phyloP scores from a whole-genome alignment of 768 basidiomycete genomes.

The Boletus vermiculosoides region DNA sequence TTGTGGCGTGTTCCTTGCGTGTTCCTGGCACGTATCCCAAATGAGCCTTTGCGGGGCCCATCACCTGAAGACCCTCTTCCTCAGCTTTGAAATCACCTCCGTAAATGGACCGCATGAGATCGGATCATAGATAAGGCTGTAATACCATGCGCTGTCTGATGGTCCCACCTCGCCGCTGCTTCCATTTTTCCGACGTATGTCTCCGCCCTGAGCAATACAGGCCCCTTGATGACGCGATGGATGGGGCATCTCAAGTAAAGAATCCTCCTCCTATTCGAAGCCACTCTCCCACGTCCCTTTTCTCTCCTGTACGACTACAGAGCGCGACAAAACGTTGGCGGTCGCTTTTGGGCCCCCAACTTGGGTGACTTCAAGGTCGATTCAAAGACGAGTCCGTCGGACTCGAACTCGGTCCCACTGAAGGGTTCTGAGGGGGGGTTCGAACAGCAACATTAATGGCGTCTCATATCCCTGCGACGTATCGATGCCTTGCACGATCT shows the following conservation, averaged over 20 bases:
- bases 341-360: no score
- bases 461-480: constrained; percentile 31
- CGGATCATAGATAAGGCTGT: constrained; percentile 7
- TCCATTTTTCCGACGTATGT: constrained; percentile 52
- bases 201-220: constrained; percentile 55
- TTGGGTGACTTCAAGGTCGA: no score
- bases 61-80: constrained; percentile 46
- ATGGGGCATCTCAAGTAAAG: constrained; percentile 44
- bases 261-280: constrained; percentile 42
- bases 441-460: constrained; percentile 30
- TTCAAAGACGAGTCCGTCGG: no score
- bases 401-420: no score
- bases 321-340: no score
- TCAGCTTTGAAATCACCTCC: constrained; percentile 51
- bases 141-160: background rate
- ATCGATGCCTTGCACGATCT: constrained; percentile 45
- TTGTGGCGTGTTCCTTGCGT: constrained; percentile 46
- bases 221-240: constrained; percentile 44
- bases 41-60: constrained; percentile 41
- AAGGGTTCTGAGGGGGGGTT: constrained; percentile 24
- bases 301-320: constrained; percentile 38
- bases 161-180: constrained; percentile 50
- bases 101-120: constrained; percentile 39
- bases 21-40: constrained; percentile 50
- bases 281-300: constrained; percentile 43